A percentile compares a stretch with the other conserved stretches of the same genome.
phyloP scores from a whole-genome alignment of 148 eudicot genomes.

The Rhododendron griersonianum region DNA sequence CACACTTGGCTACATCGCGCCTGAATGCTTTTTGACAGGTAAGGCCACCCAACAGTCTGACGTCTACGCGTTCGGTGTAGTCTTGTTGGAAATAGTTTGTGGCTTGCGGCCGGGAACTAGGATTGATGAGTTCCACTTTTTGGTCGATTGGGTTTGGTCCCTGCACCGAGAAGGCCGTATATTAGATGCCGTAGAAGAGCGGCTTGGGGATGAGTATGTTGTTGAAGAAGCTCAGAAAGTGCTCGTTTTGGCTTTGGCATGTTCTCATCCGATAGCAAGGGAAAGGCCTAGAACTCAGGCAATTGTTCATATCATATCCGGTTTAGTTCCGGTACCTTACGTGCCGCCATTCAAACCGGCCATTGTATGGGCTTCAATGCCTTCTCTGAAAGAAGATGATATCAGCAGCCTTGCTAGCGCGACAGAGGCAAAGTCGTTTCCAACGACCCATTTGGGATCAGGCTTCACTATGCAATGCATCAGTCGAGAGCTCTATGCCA shows the following conservation, averaged over 20 bases:
- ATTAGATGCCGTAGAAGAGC: constrained; percentile 1
- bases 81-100: constrained; percentile 58
- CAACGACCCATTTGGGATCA: constrained; percentile 6
- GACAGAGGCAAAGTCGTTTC: constrained; percentile 16
- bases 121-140: not conserved
- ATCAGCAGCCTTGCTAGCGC: constrained; percentile 13
- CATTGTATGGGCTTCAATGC: constrained; percentile 64
- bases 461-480: not conserved
- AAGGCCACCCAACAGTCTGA: constrained; percentile 72
- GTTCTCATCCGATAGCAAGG: constrained; percentile 60
- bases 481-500: too few relatives aligned
- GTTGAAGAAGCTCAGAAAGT: too few relatives aligned
- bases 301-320: constrained; percentile 57
- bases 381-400: constrained; percentile 21
- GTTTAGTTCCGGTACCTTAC: constrained; percentile 38
- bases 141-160: constrained; percentile 24
- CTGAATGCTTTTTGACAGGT: constrained; percentile 82
- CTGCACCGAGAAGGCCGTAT: constrained; percentile 58
- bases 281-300: constrained; percentile 60
- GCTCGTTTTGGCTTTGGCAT: constrained; percentile 21
- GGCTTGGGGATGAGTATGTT: constrained; percentile 31
- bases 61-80: constrained; percentile 68
- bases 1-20: constrained; percentile 87
- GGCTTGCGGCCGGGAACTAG: constrained; percentile 40
- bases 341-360: constrained; percentile 79